Evolutionary conservation across 2,329 filamentous ascomycete genomes (phyloP).

Genomic region (Pyrenochaeta sp.): DNA sequence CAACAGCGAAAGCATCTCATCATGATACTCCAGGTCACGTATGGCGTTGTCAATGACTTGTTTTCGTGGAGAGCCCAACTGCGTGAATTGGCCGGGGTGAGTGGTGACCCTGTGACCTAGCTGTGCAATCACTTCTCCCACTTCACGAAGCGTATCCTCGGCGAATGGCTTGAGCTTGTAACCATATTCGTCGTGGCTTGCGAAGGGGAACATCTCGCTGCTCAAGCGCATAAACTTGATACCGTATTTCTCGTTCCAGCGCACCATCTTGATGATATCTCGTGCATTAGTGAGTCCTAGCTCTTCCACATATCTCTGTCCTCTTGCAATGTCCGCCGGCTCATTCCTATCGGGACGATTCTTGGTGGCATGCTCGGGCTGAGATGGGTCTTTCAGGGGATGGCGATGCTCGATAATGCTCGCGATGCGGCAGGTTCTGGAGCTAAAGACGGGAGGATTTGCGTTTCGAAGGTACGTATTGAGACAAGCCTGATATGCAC

Average conservation of each 20-base stretch:
- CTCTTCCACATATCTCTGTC: conserved; percentile 76
- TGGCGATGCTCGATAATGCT: conserved; percentile 91
- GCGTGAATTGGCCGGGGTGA: conserved; percentile 90
- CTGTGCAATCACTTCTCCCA: conserved; percentile 77
- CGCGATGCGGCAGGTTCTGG: conserved; percentile 87
- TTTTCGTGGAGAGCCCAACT: conserved; percentile 81
- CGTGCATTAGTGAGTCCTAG: conserved; percentile 82
- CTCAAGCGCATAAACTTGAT: conserved; percentile 93
- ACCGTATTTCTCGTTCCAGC: conserved; percentile 90
- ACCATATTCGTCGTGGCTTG: conserved; percentile 85
- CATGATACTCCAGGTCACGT: conserved; percentile 86
- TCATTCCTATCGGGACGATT: conserved; percentile 82
- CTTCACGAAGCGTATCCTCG: conserved; percentile 76
- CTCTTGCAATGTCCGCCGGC: conserved; percentile 71
- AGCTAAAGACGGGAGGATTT: conserved; percentile 87
- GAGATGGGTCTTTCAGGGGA: conserved; percentile 76
- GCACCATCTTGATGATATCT: conserved; percentile 84
- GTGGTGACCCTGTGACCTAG: conserved; percentile 86
- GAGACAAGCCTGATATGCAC: conserved; percentile 72
- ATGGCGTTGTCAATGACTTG: conserved; percentile 80
- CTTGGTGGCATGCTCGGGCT: conserved; percentile 82
- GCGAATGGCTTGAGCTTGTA: conserved; percentile 88
- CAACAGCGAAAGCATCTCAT: conserved; percentile 81
- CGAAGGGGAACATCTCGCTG: conserved; percentile 97
- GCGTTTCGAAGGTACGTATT: conserved; percentile 89